A percentile compares a stretch with the other conserved stretches of the same genome.
Evolutionary conservation across 148 eudicot genomes (phyloP).

Genomic region (Spergularia bocconei): DNA sequence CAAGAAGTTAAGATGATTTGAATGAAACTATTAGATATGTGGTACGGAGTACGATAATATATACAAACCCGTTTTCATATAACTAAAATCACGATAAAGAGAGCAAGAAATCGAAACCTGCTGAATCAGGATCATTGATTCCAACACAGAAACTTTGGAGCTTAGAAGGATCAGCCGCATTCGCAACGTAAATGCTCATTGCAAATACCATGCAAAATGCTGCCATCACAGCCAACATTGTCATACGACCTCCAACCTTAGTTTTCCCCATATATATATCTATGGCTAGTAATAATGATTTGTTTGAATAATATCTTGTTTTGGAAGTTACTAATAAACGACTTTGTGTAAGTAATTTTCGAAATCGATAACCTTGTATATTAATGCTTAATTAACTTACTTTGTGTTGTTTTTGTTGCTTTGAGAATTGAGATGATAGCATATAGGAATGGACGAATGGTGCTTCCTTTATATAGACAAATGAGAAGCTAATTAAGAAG

Average conservation of each 20-base stretch:
- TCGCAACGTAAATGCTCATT: slow-evolving; percentile 8
- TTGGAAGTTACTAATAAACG: neutral
- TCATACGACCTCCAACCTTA: neutral
- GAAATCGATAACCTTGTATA: neutral
- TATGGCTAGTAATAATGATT: neutral
- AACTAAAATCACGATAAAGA: no score
- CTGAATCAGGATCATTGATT: neutral
- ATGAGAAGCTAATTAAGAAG: neutral
- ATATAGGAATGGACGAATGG: neutral
- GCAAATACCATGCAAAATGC: slow-evolving; percentile 15
- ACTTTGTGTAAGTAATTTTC: neutral
- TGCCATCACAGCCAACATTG: neutral
- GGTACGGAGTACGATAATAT: no score
- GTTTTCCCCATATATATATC: neutral
- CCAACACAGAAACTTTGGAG: slow-evolving; percentile 21
- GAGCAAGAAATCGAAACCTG: slow-evolving; percentile 1
- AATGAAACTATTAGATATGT: no score
- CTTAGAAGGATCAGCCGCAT: slow-evolving; percentile 7
- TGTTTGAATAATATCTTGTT: neutral
- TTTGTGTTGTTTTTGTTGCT: neutral
- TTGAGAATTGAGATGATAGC: neutral
- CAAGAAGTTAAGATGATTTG: no score
- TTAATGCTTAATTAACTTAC: neutral
- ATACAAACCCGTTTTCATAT: no score
- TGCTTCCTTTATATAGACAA: slow-evolving; percentile 1